Evolutionary conservation across 2,329 filamentous ascomycete genomes (phyloP).

Genomic region (Rasamsonia emersonii): DNA sequence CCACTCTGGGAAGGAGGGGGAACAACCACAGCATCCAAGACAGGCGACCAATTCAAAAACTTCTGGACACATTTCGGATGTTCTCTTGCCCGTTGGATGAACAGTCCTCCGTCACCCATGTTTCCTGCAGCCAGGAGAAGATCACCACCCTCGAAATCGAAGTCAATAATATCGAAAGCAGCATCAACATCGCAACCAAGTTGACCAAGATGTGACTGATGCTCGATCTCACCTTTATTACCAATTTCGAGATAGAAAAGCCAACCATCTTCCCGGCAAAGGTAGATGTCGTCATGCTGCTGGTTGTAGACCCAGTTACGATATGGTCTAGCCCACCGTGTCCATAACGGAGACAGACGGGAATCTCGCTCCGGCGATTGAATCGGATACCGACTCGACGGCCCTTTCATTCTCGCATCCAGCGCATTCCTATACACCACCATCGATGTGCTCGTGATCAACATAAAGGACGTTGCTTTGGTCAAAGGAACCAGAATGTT

Average conservation of each 20-base stretch:
- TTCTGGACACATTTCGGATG: constrained; percentile 47
- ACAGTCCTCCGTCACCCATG: constrained; percentile 68
- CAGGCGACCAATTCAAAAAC: constrained; percentile 54
- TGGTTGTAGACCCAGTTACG: constrained; percentile 55
- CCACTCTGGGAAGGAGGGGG: constrained; percentile 12
- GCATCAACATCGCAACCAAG: constrained; percentile 68
- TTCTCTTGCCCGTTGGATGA: constrained; percentile 56
- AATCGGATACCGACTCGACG: constrained; percentile 22
- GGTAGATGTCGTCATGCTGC: constrained; percentile 68
- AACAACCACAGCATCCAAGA: constrained; percentile 39
- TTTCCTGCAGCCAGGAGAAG: constrained; percentile 73
- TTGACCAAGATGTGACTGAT: constrained; percentile 52
- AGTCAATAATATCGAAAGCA: constrained; percentile 70
- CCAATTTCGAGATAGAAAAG: constrained; percentile 65
- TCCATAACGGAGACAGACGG: constrained; percentile 55
- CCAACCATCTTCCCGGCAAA: constrained; percentile 80
- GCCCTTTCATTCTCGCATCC: constrained; percentile 11
- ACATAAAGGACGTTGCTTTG: constrained; percentile 61
- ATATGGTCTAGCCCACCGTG: constrained; percentile 72
- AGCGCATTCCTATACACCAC: constrained; percentile 37
- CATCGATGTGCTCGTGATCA: constrained; percentile 55
- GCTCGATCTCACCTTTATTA: constrained; percentile 45
- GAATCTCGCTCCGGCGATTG: constrained; percentile 18
- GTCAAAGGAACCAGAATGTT: constrained; percentile 64
- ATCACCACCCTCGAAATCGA: constrained; percentile 51